phyloP scores from a whole-genome alignment of 2,329 filamentous ascomycete genomes.

The Aspergillus pseudoterreus region DNA sequence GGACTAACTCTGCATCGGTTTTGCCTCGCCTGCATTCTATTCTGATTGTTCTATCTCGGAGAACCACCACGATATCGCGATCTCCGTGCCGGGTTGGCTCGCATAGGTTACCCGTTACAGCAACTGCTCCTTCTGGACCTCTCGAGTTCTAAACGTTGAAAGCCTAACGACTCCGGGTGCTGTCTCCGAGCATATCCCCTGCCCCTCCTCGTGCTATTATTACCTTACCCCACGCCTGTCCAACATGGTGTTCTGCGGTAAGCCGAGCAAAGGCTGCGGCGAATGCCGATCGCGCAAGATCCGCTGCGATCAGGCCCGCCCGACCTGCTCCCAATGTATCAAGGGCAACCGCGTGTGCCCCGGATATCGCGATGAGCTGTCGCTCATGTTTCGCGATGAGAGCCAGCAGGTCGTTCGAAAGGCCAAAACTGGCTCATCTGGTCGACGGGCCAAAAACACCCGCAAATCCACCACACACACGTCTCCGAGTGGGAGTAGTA shows the following conservation, averaged over 20 bases:
- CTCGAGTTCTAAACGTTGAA: background rate
- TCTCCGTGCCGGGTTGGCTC: constrained; percentile 1
- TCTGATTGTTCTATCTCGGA: background rate
- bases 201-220: background rate
- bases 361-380: constrained; percentile 62
- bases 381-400: constrained; percentile 65
- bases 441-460: constrained; percentile 8
- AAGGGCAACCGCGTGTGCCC: constrained; percentile 59
- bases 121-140: background rate
- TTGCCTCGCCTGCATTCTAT: background rate
- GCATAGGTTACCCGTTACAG: constrained; percentile 11
- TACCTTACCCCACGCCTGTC: constrained; percentile 8
- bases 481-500: constrained; percentile 23
- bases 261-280: constrained; percentile 44
- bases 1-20: background rate
- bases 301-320: constrained; percentile 57
- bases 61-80: background rate
- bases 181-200: background rate
- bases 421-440: constrained; percentile 7
- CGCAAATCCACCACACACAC: constrained; percentile 8
- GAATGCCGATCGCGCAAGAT: constrained; percentile 44
- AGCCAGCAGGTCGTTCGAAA: constrained; percentile 60
- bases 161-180: background rate
- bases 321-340: constrained; percentile 61
- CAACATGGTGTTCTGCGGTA: constrained; percentile 41